These are phyloP conservation scores for Isoetes engelmannii DNA, from an alignment of 83 land plant species.

Conservation along the genomic window DNA sequence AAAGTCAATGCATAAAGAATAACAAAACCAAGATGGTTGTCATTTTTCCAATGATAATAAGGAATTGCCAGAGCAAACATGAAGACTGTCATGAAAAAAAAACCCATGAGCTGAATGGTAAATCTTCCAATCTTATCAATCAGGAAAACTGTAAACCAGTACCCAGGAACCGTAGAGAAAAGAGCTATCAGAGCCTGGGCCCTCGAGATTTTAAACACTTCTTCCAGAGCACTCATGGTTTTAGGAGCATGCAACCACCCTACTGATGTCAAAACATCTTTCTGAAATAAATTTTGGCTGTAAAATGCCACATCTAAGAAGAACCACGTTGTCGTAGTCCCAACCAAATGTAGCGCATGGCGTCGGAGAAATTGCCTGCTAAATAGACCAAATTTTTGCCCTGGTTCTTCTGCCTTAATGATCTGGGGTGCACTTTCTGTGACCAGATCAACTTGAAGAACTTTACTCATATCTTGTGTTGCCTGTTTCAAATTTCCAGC, in stretches of 20 bases:
- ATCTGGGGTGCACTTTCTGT: constrained; percentile 3
- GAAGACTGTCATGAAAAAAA: constrained; percentile 15
- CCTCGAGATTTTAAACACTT: constrained; percentile 1
- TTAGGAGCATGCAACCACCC: constrained; percentile 12
- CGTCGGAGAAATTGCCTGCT: constrained; percentile 19
- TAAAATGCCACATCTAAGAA: constrained; percentile 38
- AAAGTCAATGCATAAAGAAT: constrained; percentile 12
- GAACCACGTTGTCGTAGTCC: constrained; percentile 40
- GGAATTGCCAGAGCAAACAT: constrained; percentile 1
- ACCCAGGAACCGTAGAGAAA: constrained; percentile 13
- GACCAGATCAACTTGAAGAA: constrained; percentile 15
- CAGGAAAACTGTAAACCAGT: constrained; percentile 14
- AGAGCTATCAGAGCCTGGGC: constrained; percentile 16
- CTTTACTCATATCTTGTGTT: constrained; percentile 24
- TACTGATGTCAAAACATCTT: constrained; percentile 29
- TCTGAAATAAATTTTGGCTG: constrained; percentile 37
- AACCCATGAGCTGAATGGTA: constrained; percentile 14
- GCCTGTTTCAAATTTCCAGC: constrained; percentile 20
- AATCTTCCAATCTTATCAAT: constrained; percentile 12
- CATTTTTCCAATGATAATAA: not conserved
- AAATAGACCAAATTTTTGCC: constrained; percentile 27
- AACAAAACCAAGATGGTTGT: constrained; percentile 3
- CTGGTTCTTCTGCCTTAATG: not conserved
- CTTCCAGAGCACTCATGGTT: constrained; percentile 18
- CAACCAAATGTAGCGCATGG: constrained; percentile 40